phyloP scores from a whole-genome alignment of 2,329 filamentous ascomycete species.

The Aspergillus fumigatus region DNA sequence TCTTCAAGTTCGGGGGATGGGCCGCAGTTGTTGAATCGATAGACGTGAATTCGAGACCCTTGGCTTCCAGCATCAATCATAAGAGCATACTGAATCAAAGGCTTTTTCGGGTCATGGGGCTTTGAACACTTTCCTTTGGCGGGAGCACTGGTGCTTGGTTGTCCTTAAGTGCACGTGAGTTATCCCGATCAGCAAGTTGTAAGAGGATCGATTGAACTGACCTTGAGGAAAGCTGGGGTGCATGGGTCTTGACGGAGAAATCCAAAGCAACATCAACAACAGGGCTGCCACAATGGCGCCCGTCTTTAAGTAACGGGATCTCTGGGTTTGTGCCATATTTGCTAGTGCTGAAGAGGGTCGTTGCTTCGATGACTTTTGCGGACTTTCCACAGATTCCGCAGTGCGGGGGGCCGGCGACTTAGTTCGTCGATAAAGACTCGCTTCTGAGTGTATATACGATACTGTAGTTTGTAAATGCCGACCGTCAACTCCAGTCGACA shows the following conservation, averaged over 20 bases:
- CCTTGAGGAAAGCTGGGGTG: slow-evolving; percentile 21
- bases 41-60: slow-evolving; percentile 95
- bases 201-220: slow-evolving; percentile 10
- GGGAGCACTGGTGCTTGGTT: slow-evolving; percentile 38
- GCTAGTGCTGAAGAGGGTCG: slow-evolving; percentile 32
- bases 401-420: slow-evolving; percentile 46
- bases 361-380: slow-evolving; percentile 38
- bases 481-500: slow-evolving; percentile 53
- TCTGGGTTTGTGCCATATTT: slow-evolving; percentile 60
- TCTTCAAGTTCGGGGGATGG: slow-evolving; percentile 88
- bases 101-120: slow-evolving; percentile 81
- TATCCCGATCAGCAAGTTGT: neutral
- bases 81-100: slow-evolving; percentile 92
- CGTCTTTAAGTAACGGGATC: slow-evolving; percentile 58
- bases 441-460: slow-evolving; percentile 49
- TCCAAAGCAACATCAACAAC: slow-evolving; percentile 54
- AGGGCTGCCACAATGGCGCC: slow-evolving; percentile 57
- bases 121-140: slow-evolving; percentile 71
- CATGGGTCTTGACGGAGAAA: slow-evolving; percentile 40
- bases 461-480: slow-evolving; percentile 48
- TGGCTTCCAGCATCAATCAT: slow-evolving; percentile 99
- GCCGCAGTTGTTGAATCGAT: slow-evolving; percentile 98
- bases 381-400: slow-evolving; percentile 42
- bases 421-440: slow-evolving; percentile 48
- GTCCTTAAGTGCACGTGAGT: neutral